phyloP scores from a whole-genome alignment of 352 stramenopile species.

The Blastocystis sp. region DNA sequence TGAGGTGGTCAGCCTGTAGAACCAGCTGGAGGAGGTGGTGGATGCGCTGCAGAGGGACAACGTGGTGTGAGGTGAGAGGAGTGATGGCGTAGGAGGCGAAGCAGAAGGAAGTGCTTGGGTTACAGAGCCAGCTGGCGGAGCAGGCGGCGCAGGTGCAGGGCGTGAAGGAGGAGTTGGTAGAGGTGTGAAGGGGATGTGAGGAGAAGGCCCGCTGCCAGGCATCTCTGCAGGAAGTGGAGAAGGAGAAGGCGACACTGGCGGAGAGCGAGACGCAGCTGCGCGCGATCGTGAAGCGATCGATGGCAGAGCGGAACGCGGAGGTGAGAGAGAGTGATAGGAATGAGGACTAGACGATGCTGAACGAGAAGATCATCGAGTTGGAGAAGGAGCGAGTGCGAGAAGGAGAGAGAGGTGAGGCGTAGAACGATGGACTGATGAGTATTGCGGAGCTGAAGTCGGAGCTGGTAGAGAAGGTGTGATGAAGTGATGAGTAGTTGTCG shows the following conservation, averaged over 20 bases:
- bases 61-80: background rate
- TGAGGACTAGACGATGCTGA: constrained; percentile 35
- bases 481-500: background rate
- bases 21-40: background rate
- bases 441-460: constrained; percentile 14
- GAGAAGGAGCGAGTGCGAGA: constrained; percentile 31
- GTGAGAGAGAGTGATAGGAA: background rate
- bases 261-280: constrained; percentile 30
- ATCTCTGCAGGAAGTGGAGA: background rate
- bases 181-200: background rate
- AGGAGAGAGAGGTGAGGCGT: background rate
- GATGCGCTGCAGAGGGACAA: background rate
- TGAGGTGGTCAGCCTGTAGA: background rate
- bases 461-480: background rate
- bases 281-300: constrained; percentile 27
- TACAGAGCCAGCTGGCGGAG: background rate
- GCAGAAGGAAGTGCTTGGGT: constrained; percentile 8
- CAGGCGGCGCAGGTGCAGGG: background rate
- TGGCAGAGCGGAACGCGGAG: constrained; percentile 9
- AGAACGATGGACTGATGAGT: constrained; percentile 36
- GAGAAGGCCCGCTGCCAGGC: background rate
- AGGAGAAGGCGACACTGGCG: background rate
- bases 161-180: background rate
- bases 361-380: constrained; percentile 23
- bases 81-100: constrained; percentile 26